Base-by-base conservation (phyloP, 331 rosid species). In the Phaseolus coccineus region DNA sequence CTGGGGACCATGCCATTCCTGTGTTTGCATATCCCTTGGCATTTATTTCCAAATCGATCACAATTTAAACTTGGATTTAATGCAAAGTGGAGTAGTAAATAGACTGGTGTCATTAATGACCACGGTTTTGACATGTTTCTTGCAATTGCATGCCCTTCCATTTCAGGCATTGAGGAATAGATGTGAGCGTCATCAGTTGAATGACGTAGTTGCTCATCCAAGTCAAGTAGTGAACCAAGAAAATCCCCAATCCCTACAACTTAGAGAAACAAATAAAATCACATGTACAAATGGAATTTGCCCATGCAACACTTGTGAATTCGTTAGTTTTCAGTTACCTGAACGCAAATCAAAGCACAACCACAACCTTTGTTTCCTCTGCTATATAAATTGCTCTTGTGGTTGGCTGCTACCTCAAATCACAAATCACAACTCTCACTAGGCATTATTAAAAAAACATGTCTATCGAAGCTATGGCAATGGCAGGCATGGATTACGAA, bases 401-500 rank as follows among this genome's bases (percentile, higher is more conserved):
- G 30, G 30, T 11, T 8, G 12, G 40, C 52, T n/a, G 48, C 48
- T 65, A 39, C 30, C 71, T 37, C 50, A 19, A 37, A 11, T 27
- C 15, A 30, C 37, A 30, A 9, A 46, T 27, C 15, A 30, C 37
- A 46, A 9, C 19, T 52, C 66, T 46, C 37, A 11, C 8, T 52
- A 14, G 44, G 44, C 58, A 71, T 8, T 10, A 27, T 28, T 10
- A 9, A 30, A 15, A 12, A 39, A 77, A 33, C 31, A 84, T 81
- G 87, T 84, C 87, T 19, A 70, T 84, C 2, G 90, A 83, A 80
- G 87, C 85, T 55, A 62, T 83, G 77, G 89, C 89, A 7, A 86
- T 86, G 89, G 89, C 80, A 0, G 82, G 87, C 48, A 27, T 87
- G 31, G 88, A 84, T 66, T 75, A 71, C 50, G 57, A 9, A 58